phyloP scores from a whole-genome alignment of 2,329 filamentous ascomycete species.

The Fusarium domesticum region DNA sequence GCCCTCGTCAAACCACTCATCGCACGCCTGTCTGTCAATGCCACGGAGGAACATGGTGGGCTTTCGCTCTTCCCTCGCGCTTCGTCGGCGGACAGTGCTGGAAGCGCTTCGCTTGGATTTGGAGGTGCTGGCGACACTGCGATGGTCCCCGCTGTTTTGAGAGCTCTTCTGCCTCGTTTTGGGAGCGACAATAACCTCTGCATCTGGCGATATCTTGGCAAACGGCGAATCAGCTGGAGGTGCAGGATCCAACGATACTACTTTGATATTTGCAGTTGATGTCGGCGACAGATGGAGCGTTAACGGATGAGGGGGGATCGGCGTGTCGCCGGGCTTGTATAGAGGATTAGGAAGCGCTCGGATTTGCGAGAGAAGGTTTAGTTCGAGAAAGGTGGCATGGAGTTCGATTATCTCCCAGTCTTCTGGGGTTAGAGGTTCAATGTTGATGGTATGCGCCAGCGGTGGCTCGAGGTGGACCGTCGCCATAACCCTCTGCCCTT shows the following conservation, averaged over 20 bases:
- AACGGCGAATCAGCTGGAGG: slow-evolving; percentile 69
- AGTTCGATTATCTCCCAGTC: slow-evolving; percentile 99
- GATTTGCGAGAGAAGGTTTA: slow-evolving; percentile 91
- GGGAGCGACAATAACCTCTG: slow-evolving; percentile 94
- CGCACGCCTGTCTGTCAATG: slow-evolving; percentile 66
- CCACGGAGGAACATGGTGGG: slow-evolving; percentile 75
- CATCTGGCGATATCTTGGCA: slow-evolving; percentile 88
- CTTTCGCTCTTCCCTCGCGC: slow-evolving; percentile 61
- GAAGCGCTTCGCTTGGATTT: slow-evolving; percentile 75
- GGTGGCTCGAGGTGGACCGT: slow-evolving; percentile 85
- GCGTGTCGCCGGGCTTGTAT: slow-evolving; percentile 51
- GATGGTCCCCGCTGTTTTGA: slow-evolving; percentile 66
- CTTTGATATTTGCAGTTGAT: slow-evolving; percentile 86
- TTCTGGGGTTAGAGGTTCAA: slow-evolving; percentile 89
- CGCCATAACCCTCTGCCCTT: slow-evolving; percentile 74
- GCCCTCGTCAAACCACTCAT: slow-evolving; percentile 76
- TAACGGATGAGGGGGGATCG: slow-evolving; percentile 68
- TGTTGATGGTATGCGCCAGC: slow-evolving; percentile 89
- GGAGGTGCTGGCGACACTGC: slow-evolving; percentile 76
- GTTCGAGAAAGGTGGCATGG: slow-evolving; percentile 90
- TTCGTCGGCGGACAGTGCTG: slow-evolving; percentile 62
- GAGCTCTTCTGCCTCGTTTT: slow-evolving; percentile 75
- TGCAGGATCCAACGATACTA: slow-evolving; percentile 77
- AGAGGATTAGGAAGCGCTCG: slow-evolving; percentile 86
- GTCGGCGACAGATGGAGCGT: slow-evolving; percentile 93